Evolutionary conservation across 768 basidiomycete species (phyloP), one percentile per base, ranked within the genome.

Genomic region (Hypholoma sublateritium): DNA sequence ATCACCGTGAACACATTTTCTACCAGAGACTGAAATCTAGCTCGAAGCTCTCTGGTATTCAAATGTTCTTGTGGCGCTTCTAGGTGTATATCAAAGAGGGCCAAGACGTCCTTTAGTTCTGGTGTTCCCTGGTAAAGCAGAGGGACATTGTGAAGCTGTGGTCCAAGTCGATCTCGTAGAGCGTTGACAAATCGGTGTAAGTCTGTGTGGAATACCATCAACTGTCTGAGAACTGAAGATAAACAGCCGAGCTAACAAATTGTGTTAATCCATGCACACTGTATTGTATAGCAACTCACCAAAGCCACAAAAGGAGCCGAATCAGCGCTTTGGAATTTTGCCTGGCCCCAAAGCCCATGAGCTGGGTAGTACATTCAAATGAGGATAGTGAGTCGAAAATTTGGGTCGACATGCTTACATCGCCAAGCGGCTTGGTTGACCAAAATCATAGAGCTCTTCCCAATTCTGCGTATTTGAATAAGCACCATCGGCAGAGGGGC

Each of bases 331-430:
- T 87, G 83, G 59, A 89, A 89, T 69, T 88, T 89, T 6, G 87
- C 87, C 59, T 89, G 87, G 13, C 87, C 88, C 88, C 88, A 90
- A 5, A 89, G 76, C 4, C 88, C 88, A 60, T 88, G 86, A 19
- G 80, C 82, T 84, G 48, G 5, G 4, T 4, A 14, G 22, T 21
- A 19, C 13, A 48, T 25, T 43, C 32, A 58, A 24, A 19, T 32
- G 22, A 48, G 6, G 32, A 13, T 28, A 9, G 14, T 11, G 45
- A 52, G 13, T 25, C 2, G 47, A 9, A 45, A 7, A 46, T 4
- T 42, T 14, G 44, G 42, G 32, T n/a, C 28, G 36, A 24, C 53
- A 43, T 12, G 59, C 77, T 66, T 62, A 84, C 86, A 78, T 71
- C 87, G 70, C 88, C 88, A 89, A 66, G 83, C 84, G 4, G 87